These are phyloP conservation scores for Pleurotus ostreatus DNA, from an alignment of 768 basidiomycete species.

Conservation along the genomic window DNA sequence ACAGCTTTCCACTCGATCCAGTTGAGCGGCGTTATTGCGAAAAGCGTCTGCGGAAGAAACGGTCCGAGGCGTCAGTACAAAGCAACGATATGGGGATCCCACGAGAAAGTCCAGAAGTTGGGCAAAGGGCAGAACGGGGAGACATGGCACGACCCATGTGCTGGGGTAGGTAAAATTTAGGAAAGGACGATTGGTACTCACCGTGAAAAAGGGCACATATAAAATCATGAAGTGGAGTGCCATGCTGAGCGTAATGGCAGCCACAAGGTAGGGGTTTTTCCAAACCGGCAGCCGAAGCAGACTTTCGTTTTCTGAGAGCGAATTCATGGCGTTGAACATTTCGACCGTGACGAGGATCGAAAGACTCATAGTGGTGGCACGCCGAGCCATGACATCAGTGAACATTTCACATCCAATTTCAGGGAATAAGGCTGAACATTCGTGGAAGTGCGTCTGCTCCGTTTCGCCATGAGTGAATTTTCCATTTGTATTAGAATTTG, in stretches of 20 bases:
- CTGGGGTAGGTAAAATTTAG: neutral
- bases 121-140: neutral
- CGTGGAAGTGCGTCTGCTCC: constrained; percentile 93
- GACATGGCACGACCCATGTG: neutral
- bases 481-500: neutral
- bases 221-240: constrained; percentile 89
- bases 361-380: constrained; percentile 93
- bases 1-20: constrained; percentile 96
- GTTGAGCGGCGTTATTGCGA: constrained; percentile 92
- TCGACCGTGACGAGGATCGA: constrained; percentile 95
- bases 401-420: constrained; percentile 97
- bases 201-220: constrained; percentile 96
- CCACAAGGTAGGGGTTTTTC: constrained; percentile 93
- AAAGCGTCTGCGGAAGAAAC: constrained; percentile 52
- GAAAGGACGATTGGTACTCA: constrained; percentile 32
- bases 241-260: constrained; percentile 88
- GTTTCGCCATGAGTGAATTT: neutral
- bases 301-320: constrained; percentile 95
- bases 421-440: constrained; percentile 79
- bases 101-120: neutral
- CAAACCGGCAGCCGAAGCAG: constrained; percentile 85
- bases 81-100: neutral
- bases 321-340: constrained; percentile 99
- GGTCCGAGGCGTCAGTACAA: constrained; percentile 5
- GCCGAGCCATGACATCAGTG: constrained; percentile 77